Base-by-base conservation (phyloP, 2,329 filamentous ascomycete species). In the Rhynchosporium secalis region DNA sequence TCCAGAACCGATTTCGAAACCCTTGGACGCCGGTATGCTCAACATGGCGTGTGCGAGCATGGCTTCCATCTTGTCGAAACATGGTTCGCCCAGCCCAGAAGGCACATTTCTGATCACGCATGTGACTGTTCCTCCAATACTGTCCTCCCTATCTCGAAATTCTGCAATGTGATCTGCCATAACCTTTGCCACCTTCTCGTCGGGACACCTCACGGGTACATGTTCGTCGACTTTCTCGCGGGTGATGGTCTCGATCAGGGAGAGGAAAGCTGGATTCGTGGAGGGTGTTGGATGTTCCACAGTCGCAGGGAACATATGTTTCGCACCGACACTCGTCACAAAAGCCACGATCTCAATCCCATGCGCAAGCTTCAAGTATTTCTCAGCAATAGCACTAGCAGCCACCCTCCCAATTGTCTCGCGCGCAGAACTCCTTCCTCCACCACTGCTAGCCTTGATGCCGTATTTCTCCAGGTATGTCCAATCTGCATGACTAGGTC, bases 391-490 rank as follows among this genome's bases (percentile, higher is more conserved):
- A 48, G 92, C 90, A 62, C 93, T 92, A 26, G 93, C 93, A 56
- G 94, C 93, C 28, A 98, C 94, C 69, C 94, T 86, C 66, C 89
- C 92, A 74, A 98, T 96, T 10, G 94, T 98, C 82, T 98, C 94
- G 68, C 94, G 83, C n/a, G 95, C 95, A 75, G 89, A 93, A 75
- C 89, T 93, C 66, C 95, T 85, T 59, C 95, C 94, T 70, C 95
- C 94, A 62, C 95, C 94, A 65, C 88, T 92, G 75, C 86, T 91
- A 43, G 95, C 92, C 81, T 96, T 96, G 70, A 96, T 87, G 62
- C 94, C 94, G 76, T 99, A 99, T 80, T 98, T 98, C 77, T 96
- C 91, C 65, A 96, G 83, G 79, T 98, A 98, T 64, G 95, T 98
- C 86, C 90, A 97, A 78, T 98, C 94, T 64, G 95, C 94, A 78